These are phyloP conservation scores for Curvularia spicifera DNA, from an alignment of 2,329 filamentous ascomycete genomes.

Conservation along the genomic window DNA sequence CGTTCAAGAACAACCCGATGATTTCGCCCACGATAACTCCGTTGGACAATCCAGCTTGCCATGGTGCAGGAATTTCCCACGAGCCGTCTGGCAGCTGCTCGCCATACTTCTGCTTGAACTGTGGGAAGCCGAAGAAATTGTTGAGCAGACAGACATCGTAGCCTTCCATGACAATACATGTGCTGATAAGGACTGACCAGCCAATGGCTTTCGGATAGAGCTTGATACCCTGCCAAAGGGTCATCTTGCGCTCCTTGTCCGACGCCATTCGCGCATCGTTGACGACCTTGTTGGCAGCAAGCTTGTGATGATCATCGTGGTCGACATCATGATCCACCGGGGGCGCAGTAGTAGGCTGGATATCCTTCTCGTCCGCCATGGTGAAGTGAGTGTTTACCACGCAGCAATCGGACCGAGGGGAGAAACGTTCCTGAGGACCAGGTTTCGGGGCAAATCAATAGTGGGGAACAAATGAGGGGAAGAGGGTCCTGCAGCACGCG, in stretches of 20 bases:
- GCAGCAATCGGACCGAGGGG: slow-evolving; percentile 7
- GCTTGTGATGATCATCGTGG: slow-evolving; percentile 29
- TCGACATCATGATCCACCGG: slow-evolving; percentile 21
- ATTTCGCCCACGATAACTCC: slow-evolving; percentile 57
- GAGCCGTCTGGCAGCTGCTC: slow-evolving; percentile 49
- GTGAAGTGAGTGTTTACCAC: not conserved
- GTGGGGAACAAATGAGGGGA: slow-evolving; percentile 3
- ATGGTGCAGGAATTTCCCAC: slow-evolving; percentile 54
- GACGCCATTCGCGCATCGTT: slow-evolving; percentile 54
- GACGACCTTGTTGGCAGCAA: slow-evolving; percentile 43
- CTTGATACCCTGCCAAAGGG: slow-evolving; percentile 73
- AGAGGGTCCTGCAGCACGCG: not conserved
- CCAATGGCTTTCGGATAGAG: slow-evolving; percentile 86
- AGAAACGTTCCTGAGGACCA: slow-evolving; percentile 1
- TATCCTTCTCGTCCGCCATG: slow-evolving; percentile 33
- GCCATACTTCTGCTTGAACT: slow-evolving; percentile 57
- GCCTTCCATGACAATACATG: slow-evolving; percentile 89
- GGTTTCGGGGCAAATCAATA: slow-evolving; percentile 5
- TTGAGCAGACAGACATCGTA: slow-evolving; percentile 83
- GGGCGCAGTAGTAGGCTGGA: slow-evolving; percentile 24
- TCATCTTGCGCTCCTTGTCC: slow-evolving; percentile 59
- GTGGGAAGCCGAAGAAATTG: slow-evolving; percentile 70
- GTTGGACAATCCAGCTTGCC: slow-evolving; percentile 57
- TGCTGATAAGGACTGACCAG: slow-evolving; percentile 87
- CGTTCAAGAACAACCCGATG: slow-evolving; percentile 56